A percentile compares a stretch with the other conserved stretches of the same genome.
phyloP scores from a whole-genome alignment of 805 yeast species.

The Candida quercuum region DNA sequence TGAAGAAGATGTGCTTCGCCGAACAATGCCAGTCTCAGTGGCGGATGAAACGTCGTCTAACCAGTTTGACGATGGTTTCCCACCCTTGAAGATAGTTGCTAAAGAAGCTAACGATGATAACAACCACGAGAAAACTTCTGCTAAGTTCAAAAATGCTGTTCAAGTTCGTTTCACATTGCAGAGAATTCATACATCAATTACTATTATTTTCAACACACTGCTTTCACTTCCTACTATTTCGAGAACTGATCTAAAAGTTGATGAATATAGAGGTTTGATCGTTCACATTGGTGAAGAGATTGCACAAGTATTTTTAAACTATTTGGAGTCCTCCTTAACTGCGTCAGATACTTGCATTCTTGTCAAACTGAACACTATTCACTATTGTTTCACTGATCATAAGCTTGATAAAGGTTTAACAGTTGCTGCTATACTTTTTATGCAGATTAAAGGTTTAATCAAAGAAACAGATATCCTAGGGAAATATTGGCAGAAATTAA shows the following conservation, averaged over 20 bases:
- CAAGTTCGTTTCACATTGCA: slow-evolving; percentile 48
- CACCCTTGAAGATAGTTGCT: slow-evolving; percentile 37
- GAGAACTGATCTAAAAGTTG: slow-evolving; percentile 36
- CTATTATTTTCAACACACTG: slow-evolving; percentile 38
- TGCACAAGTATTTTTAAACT: slow-evolving; percentile 20
- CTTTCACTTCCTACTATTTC: slow-evolving; percentile 41
- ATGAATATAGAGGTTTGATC: slow-evolving; percentile 33
- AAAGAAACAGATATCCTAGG: slow-evolving; percentile 25
- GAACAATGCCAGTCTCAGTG: slow-evolving; percentile 41
- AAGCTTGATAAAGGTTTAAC: slow-evolving; percentile 29
- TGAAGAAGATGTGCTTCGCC: slow-evolving; percentile 54
- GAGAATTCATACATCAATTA: slow-evolving; percentile 40
- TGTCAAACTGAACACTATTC: slow-evolving; percentile 31
- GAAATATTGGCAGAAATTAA: slow-evolving; percentile 24
- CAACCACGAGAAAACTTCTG: slow-evolving; percentile 40
- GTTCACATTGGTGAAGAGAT: slow-evolving; percentile 35
- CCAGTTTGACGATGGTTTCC: slow-evolving; percentile 28
- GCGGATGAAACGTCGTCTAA: slow-evolving; percentile 37
- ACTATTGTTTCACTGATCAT: slow-evolving; percentile 29
- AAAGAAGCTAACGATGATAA: slow-evolving; percentile 32
- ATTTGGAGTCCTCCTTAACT: slow-evolving; percentile 10
- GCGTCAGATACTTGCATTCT: slow-evolving; percentile 25
- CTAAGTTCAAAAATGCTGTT: slow-evolving; percentile 58
- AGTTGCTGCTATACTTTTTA: slow-evolving; percentile 39
- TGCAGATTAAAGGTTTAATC: slow-evolving; percentile 45